Conservation (phyloP, 1,284 basidiomycete genomes). For the Cryptococcus wingfieldii region DNA sequence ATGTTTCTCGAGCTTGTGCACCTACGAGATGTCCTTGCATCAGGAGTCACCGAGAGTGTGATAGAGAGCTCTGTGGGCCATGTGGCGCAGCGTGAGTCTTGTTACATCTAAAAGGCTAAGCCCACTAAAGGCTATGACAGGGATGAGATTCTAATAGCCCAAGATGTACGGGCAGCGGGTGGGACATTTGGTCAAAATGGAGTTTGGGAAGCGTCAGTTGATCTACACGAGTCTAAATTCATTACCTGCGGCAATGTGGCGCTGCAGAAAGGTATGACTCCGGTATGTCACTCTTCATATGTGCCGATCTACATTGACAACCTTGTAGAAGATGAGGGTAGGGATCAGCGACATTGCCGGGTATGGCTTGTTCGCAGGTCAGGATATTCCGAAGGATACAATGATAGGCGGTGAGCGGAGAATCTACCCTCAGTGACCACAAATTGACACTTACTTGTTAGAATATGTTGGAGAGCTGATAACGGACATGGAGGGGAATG, state of each 20-base stretch:
- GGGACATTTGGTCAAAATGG: background rate
- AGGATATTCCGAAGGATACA: conserved; percentile 10
- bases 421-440: background rate
- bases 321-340: conserved; percentile 10
- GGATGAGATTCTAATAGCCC: background rate
- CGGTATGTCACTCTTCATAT: background rate
- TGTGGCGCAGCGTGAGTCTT: conserved; percentile 15
- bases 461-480: conserved; percentile 23
- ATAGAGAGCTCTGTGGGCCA: conserved; percentile 12
- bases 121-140: background rate
- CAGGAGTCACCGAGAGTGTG: conserved; percentile 11
- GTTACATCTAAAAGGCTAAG: no score
- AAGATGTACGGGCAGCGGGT: background rate
- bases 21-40: conserved; percentile 12
- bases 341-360: conserved; percentile 17
- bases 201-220: background rate
- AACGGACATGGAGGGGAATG: conserved; percentile 4
- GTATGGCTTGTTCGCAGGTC: conserved; percentile 21
- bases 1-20: conserved; percentile 3
- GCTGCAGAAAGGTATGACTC: conserved; percentile 12
- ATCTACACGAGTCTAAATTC: background rate
- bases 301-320: background rate
- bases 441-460: background rate
- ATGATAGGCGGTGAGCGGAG: conserved; percentile 12
- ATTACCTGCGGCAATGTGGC: conserved; percentile 11